Conservation (phyloP, 2,329 filamentous ascomycete genomes). For the Sporothrix mexicana region DNA sequence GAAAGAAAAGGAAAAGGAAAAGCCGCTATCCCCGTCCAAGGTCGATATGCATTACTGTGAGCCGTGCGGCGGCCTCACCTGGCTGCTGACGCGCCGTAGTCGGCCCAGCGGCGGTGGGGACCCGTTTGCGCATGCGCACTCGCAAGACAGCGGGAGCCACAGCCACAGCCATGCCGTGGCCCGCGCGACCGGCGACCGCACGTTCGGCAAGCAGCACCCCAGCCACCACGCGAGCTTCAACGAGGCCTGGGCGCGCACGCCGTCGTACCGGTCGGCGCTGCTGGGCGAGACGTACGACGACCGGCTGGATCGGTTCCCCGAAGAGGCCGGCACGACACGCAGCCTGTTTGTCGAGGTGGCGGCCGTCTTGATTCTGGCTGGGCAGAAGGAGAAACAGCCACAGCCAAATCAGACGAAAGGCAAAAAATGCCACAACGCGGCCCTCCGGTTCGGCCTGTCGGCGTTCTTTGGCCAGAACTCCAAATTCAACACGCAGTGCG, state of each 20-base stretch:
- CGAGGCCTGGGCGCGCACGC: conserved; percentile 26
- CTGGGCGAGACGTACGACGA: not conserved
- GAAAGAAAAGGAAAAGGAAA: not conserved
- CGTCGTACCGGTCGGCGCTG: not conserved
- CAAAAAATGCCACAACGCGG: not conserved
- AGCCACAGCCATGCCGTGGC: too few relatives aligned
- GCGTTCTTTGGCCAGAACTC: conserved; percentile 29
- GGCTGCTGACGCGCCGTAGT: conserved; percentile 28
- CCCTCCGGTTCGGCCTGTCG: not conserved
- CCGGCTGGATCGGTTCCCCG: not conserved
- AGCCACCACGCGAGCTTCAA: conserved; percentile 33
- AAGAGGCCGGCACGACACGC: conserved; percentile 33
- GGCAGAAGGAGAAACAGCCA: too few relatives aligned
- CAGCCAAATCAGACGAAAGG: not conserved
- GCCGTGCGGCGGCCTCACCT: conserved; percentile 25
- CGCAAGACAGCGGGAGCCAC: not conserved
- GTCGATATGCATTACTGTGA: conserved; percentile 7
- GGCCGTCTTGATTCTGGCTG: too few relatives aligned
- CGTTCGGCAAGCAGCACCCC: conserved; percentile 23
- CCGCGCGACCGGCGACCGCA: not conserved
- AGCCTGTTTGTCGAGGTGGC: conserved; percentile 33
- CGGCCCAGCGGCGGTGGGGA: not conserved
- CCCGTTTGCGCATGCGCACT: too few relatives aligned
- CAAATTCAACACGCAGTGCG: conserved; percentile 6
- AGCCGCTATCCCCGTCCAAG: not conserved